Base-by-base conservation (phyloP, 768 basidiomycete genomes). In the Cyclocybe aegerita region DNA sequence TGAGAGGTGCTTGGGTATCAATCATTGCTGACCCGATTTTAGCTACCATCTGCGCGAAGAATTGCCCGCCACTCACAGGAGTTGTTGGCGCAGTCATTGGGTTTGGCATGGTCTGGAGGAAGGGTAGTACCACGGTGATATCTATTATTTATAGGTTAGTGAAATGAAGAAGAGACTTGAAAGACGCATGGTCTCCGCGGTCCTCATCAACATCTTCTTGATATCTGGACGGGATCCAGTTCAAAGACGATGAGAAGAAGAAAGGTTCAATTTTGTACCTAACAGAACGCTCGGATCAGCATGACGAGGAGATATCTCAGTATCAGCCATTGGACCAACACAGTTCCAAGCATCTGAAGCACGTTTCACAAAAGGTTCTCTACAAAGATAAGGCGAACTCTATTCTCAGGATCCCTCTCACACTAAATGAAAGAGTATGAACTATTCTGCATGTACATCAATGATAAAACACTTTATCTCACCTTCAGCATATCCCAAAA, bases 161-260 rank as follows among this genome's bases (percentile, higher is more conserved):
- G 52, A 48, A 14, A 17, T 43, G 11, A 16, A 4, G 34, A 14
- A 37, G 11, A 2, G n/a, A 31, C n/a, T 41, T 31, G 35, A 30
- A 4, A 30, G 17, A 17, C 11, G 52, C 77, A 83, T 80, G 81
- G 62, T 83, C 82, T 54, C 79, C 74, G 41, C 66, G 17, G 16
- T 63, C 62, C 5, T 59, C 58, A 1, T 56, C 31, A 2, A 73
- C 46, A 47, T 73, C 76, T 56, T 83, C 82, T 56, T 82, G 78
- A 47, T 79, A 86, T 47, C 82, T 75, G 6, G 81, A 80, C 4
- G 83, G 83, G 56, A 85, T 85, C 81, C 81, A 82, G 50, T 79
- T 81, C 2, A 81, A 54, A n/a, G 79, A 80, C 0, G 82, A 83
- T 4, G 81, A 80, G 56, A 80, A 85, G 64, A 82, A 85, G 61